Evolutionary conservation across 345 rosid species (phyloP).

Genomic region (Sisymbrium altissimum): DNA sequence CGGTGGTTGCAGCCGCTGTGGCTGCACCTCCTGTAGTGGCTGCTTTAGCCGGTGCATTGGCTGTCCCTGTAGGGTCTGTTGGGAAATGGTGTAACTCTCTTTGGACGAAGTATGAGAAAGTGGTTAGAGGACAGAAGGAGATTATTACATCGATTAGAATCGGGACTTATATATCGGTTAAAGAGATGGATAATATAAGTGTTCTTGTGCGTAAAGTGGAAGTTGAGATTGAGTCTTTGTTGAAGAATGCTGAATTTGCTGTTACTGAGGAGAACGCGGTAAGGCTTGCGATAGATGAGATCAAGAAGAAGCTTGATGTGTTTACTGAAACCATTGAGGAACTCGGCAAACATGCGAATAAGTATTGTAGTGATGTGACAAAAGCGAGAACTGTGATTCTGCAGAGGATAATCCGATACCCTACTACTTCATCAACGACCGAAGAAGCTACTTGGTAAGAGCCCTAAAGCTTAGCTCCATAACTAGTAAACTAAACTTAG

Average conservation of each 20-base stretch:
- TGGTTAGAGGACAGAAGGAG: conserved; percentile 52
- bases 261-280: conserved; percentile 47
- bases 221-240: conserved; percentile 51
- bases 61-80: conserved; percentile 63
- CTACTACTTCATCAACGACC: conserved; percentile 20
- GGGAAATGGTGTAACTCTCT: conserved; percentile 79
- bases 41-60: conserved; percentile 66
- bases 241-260: conserved; percentile 55
- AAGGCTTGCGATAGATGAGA: conserved; percentile 71
- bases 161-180: conserved; percentile 47
- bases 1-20: conserved; percentile 86
- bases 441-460: conserved; percentile 35
- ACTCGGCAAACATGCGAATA: conserved; percentile 56
- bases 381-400: conserved; percentile 70
- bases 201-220: conserved; percentile 53
- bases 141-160: conserved; percentile 45
- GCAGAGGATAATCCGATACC: conserved; percentile 54
- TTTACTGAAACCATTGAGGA: conserved; percentile 56
- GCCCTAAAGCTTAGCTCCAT: not conserved
- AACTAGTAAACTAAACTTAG: not conserved
- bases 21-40: conserved; percentile 70
- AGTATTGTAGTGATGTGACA: conserved; percentile 64
- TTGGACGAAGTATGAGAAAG: conserved; percentile 61
- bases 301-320: conserved; percentile 63
- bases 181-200: conserved; percentile 67